phyloP scores from a whole-genome alignment of 495 filamentous ascomycete species.

The Annulohypoxylon moriforme region DNA sequence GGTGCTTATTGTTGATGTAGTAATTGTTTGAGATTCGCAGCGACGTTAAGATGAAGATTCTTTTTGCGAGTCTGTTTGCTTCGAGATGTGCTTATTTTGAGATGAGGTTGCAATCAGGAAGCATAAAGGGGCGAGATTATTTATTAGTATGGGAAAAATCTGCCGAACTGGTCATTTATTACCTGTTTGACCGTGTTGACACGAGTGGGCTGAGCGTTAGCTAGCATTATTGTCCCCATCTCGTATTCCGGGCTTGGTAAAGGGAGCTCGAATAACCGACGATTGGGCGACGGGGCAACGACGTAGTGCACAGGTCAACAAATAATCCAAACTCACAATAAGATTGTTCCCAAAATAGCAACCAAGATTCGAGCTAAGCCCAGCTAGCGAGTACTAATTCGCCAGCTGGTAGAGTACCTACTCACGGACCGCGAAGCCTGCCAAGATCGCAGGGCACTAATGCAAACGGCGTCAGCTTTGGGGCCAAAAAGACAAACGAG shows the following conservation, averaged over 20 bases:
- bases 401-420: not conserved
- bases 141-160: not conserved
- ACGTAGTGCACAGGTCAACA: conserved; percentile 21
- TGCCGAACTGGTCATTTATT: conserved; percentile 1
- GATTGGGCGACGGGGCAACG: conserved; percentile 21
- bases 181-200: not conserved
- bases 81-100: not conserved
- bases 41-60: too few species aligned
- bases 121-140: not conserved
- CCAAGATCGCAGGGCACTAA: not conserved
- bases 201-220: conserved; percentile 17
- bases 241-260: conserved; percentile 32
- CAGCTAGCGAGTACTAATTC: not conserved
- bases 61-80: not conserved
- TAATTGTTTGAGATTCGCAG: too few species aligned
- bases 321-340: conserved; percentile 8
- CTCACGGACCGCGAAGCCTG: not conserved
- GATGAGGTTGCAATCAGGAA: not conserved
- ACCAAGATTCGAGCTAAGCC: not conserved
- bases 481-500: not conserved
- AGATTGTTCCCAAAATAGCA: conserved; percentile 26
- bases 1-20: not conserved
- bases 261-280: not conserved
- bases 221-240: conserved; percentile 18
- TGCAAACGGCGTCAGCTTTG: not conserved